Base-by-base conservation (phyloP, 2,329 filamentous ascomycete species). In the Chrysosporium keratinophilum region DNA sequence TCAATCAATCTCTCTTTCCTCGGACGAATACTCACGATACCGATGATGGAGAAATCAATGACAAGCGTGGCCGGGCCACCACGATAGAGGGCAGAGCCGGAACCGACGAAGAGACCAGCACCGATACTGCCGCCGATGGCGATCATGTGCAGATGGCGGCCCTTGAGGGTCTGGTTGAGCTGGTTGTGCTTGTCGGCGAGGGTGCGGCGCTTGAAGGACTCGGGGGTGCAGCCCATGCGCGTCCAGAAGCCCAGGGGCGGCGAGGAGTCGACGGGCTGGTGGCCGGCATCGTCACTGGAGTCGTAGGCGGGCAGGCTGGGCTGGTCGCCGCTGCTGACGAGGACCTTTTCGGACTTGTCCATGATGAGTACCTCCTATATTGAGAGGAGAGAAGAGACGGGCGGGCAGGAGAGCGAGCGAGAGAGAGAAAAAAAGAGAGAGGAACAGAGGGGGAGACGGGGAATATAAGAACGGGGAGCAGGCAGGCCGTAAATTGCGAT, bases 21-120 rank as follows among this genome's bases (percentile, higher is more conserved):
- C n/a, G 55, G 50, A 44, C 62, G 61, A 15, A 54, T 3, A 51
- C 58, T 58, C 48, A 60, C 58, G 15, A 61, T 54, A 55, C 79
- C 79, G 61, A 82, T 72, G 57, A 82, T 75, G 6, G 74, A 60
- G 63, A 81, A 82, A 55, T 64, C 64, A 47, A 71, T 54, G 12
- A 71, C 55, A 55, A 71, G 57, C 56, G 66, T 61, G 10, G 60
- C 69, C 39, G 69, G 69, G 5, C 71, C 71, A 49, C 69, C 71
- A 45, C 54, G 57, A 34, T 60, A 56, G 12, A 73, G 62, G 19
- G 71, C 67, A 57, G 52, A 51, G 15, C 69, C 71, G 28, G 69
- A 69, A 43, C 67, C 64, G 45, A 73, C 65, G 53, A 72, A 73
- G 9, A 73, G 63, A 65, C 71, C 71, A 54, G 71, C 55, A 42